Conservation (phyloP, 2,329 filamentous ascomycete species). For the Fusarium annulatum region DNA sequence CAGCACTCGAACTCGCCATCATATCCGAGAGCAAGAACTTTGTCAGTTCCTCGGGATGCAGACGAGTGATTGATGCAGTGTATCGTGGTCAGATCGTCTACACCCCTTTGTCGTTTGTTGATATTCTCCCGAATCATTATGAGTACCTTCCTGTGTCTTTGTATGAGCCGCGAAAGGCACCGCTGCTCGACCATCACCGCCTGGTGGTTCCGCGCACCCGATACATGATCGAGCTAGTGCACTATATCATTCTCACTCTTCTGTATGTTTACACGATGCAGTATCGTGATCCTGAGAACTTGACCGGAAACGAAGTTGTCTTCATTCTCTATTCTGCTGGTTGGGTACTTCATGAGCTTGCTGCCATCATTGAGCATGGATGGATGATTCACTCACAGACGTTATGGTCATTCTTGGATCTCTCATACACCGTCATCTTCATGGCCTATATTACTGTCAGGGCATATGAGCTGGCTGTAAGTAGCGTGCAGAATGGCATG, state of each 20-base stretch:
- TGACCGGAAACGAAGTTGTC: conserved; percentile 63
- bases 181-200: conserved; percentile 75
- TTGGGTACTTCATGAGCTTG: conserved; percentile 73
- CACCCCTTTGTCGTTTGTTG: conserved; percentile 74
- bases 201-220: conserved; percentile 75
- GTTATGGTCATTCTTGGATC: conserved; percentile 77
- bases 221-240: conserved; percentile 70
- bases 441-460: conserved; percentile 67
- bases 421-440: conserved; percentile 73
- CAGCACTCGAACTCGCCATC: conserved; percentile 77
- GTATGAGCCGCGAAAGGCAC: conserved; percentile 73
- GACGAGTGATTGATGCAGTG: conserved; percentile 75
- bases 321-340: conserved; percentile 73
- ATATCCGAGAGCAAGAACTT: conserved; percentile 76
- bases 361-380: conserved; percentile 71
- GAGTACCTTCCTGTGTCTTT: conserved; percentile 75
- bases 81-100: conserved; percentile 75
- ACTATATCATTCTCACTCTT: conserved; percentile 70
- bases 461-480: conserved; percentile 61
- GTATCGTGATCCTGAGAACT: conserved; percentile 56
- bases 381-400: conserved; percentile 77
- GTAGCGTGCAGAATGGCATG: conserved; percentile 59
- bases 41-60: conserved; percentile 71
- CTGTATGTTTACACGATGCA: conserved; percentile 73
- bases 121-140: conserved; percentile 78